These are phyloP conservation scores for Grosmannia huntii DNA, from an alignment of 2,329 filamentous ascomycete species.

Conservation along the genomic window DNA sequence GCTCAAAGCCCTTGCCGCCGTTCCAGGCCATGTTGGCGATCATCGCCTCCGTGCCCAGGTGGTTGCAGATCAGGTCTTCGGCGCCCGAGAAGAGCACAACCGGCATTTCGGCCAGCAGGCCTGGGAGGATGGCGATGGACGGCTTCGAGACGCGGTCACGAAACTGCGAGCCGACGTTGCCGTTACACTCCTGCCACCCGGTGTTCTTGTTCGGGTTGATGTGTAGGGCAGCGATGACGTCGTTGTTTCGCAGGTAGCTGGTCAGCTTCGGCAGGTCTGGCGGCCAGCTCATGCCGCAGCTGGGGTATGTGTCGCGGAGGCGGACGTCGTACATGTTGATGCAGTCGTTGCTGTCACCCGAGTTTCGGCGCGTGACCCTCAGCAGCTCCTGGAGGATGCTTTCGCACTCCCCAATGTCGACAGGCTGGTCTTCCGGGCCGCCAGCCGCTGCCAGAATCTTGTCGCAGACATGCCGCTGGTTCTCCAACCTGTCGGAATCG, in stretches of 20 bases:
- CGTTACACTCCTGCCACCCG: slow-evolving; percentile 86
- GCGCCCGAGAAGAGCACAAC: slow-evolving; percentile 86
- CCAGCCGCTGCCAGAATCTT: slow-evolving; percentile 40
- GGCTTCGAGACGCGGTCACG: slow-evolving; percentile 57
- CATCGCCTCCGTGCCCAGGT: slow-evolving; percentile 81
- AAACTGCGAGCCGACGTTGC: slow-evolving; percentile 64
- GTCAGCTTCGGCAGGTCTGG: slow-evolving; percentile 67
- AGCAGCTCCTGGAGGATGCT: slow-evolving; percentile 62
- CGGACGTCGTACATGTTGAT: slow-evolving; percentile 97
- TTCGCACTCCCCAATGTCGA: slow-evolving; percentile 66
- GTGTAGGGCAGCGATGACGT: slow-evolving; percentile 70
- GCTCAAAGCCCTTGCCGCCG: slow-evolving; percentile 80
- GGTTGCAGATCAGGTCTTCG: slow-evolving; percentile 93
- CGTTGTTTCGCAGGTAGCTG: slow-evolving; percentile 71
- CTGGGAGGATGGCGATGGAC: slow-evolving; percentile 61
- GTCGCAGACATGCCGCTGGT: slow-evolving; percentile 55
- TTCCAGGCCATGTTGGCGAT: slow-evolving; percentile 90
- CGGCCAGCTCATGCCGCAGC: slow-evolving; percentile 97
- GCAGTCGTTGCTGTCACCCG: slow-evolving; percentile 46
- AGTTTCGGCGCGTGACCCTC: slow-evolving; percentile 40
- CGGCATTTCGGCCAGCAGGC: slow-evolving; percentile 62
- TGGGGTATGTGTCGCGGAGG: slow-evolving; percentile 63
- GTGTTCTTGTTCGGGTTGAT: slow-evolving; percentile 69
- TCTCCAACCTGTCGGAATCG: slow-evolving; percentile 51
- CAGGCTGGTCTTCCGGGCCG: slow-evolving; percentile 26